Percentiles rank a stretch among this genome's conserved stretches.
phyloP scores from a whole-genome alignment of 2,329 filamentous ascomycete species.

The Colletotrichum tabaci region DNA sequence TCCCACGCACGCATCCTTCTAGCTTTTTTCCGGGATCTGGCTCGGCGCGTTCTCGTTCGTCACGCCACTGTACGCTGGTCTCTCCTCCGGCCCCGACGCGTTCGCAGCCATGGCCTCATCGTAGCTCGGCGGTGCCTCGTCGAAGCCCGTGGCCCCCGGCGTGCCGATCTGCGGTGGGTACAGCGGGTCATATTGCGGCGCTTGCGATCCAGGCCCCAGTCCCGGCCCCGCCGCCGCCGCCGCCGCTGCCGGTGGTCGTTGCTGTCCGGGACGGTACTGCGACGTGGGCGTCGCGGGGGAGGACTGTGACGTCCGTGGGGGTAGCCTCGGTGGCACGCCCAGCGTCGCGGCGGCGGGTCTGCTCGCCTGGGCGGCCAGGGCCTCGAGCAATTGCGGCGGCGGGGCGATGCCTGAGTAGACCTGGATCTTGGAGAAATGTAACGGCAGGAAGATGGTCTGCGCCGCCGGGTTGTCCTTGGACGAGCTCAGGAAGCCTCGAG shows the following conservation, averaged over 20 bases:
- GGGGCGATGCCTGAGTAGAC: constrained; percentile 92
- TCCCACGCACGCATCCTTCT: neutral
- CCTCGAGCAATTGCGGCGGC: constrained; percentile 80
- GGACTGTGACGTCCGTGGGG: constrained; percentile 51
- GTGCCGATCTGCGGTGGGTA: constrained; percentile 72
- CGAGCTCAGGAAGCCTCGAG: constrained; percentile 49
- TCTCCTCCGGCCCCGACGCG: constrained; percentile 78
- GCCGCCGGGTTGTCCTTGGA: constrained; percentile 46
- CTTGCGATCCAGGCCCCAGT: constrained; percentile 45
- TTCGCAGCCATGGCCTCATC: constrained; percentile 91
- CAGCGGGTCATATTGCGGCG: constrained; percentile 61
- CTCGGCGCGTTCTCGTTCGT: constrained; percentile 74
- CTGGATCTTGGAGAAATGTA: constrained; percentile 81
- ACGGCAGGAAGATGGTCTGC: constrained; percentile 83
- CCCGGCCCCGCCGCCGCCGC: constrained; percentile 46
- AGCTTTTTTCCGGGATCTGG: constrained; percentile 60
- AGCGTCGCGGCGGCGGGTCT: constrained; percentile 56
- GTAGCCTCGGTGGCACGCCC: constrained; percentile 53
- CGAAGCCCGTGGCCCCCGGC: constrained; percentile 62
- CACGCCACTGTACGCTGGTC: constrained; percentile 78
- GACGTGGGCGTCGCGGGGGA: constrained; percentile 46
- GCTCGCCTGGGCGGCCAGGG: constrained; percentile 56
- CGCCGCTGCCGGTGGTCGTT: constrained; percentile 36
- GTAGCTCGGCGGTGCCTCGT: constrained; percentile 94
- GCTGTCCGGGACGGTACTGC: constrained; percentile 21